phyloP scores from a whole-genome alignment of 1,139 yeast genomes.

The Blastobotrys apis region DNA sequence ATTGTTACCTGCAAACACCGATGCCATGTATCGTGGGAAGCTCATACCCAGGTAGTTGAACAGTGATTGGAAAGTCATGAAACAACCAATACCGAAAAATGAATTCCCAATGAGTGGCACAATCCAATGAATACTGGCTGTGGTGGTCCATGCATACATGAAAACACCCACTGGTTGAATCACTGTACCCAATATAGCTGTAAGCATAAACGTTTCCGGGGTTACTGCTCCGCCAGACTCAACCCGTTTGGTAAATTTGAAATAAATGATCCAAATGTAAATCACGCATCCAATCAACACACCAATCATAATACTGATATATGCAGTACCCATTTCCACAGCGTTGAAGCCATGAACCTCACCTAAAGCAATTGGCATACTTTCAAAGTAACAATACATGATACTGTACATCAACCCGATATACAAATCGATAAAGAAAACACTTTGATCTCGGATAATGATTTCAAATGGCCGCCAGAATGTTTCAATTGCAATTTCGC shows the following conservation, averaged over 20 bases:
- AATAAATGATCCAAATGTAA: constrained; percentile 9
- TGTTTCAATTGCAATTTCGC: constrained; percentile 19
- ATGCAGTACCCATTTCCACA: constrained; percentile 47
- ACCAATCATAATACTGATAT: constrained; percentile 44
- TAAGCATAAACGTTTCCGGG: constrained; percentile 35
- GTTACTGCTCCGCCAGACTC: constrained; percentile 28
- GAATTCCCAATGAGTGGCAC: constrained; percentile 72
- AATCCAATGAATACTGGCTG: constrained; percentile 64
- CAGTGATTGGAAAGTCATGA: constrained; percentile 66
- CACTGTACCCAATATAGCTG: constrained; percentile 48
- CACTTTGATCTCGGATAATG: constrained; percentile 11
- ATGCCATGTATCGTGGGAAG: constrained; percentile 65
- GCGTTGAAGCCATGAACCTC: constrained; percentile 44
- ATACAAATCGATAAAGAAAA: constrained; percentile 38
- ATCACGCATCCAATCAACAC: constrained; percentile 35
- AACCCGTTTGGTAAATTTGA: background rate
- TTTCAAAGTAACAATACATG: constrained; percentile 54
- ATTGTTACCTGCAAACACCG: constrained; percentile 54
- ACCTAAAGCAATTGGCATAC: constrained; percentile 50
- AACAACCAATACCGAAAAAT: constrained; percentile 70
- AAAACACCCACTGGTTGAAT: constrained; percentile 48
- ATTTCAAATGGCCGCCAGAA: constrained; percentile 10
- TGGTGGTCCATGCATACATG: constrained; percentile 54
- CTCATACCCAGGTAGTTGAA: constrained; percentile 65
- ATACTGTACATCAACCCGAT: constrained; percentile 50